Evolutionary conservation across 306 rosid species (phyloP), one percentile per base, ranked within the genome.

Genomic region (Quercus wislizeni): DNA sequence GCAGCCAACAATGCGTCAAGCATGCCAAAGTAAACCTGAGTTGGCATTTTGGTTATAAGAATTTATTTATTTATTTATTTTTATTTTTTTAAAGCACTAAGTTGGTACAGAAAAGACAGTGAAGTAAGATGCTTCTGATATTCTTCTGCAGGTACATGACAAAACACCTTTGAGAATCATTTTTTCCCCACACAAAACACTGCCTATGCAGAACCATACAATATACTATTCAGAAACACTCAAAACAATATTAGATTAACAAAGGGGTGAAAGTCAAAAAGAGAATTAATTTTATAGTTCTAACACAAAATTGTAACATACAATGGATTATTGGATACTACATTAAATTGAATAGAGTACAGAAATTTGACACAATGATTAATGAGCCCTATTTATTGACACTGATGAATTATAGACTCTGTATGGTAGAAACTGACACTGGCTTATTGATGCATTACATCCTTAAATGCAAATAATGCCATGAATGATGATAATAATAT

Each of bases 21-120:
- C 99, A 96, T 96, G 84, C 99, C 99, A 75, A 96, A 96, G 85
- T 93, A 96, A 65, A 91, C 99, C 99, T 96, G 87, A 77, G 80
- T 11, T 58, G 31, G 83, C 55, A 78, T 33, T 67, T 18, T 33
- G 49, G 23, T 14, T 23, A 2, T 41, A 41, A 41, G 46, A 41
- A 38, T 7, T 38, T 38, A 0, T 38, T 38, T 38, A 5, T 33
- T 33, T 4, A n/a, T 0, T 35, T 23, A 23, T 23, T 23, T 23
- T 35, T 35, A 5, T 35, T 35, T 4, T 6, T 4, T 8, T 18
- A 19, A 59, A 23, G 31, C 5, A 67, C n/a, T 18, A 49, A 67
- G 21, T 30, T 18, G 76, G 51, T 23, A 38, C 18, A 43, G 68
- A 63, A 71, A 56, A 85, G 74, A 81, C 79, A 86, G 70, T 31